These are phyloP conservation scores for Primulina tabacum DNA, from an alignment of 257 asterid genomes.

Conservation along the genomic window DNA sequence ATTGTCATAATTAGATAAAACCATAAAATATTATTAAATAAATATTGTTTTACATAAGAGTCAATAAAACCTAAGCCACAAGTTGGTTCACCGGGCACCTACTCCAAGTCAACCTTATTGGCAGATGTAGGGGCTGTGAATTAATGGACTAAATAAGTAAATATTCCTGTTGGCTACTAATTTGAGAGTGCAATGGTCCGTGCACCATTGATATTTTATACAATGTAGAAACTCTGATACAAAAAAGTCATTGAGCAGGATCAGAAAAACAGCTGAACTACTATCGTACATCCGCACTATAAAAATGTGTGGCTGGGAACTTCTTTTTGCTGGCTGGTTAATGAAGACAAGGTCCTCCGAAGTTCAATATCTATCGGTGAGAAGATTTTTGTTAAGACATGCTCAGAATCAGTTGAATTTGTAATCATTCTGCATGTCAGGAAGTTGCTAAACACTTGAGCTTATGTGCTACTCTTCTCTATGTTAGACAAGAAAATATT, in stretches of 20 bases:
- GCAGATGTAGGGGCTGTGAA: not conserved
- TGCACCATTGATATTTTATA: not conserved
- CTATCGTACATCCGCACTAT: constrained; percentile 77
- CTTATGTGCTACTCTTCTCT: constrained; percentile 24
- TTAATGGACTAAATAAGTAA: not conserved
- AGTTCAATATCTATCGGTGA: constrained; percentile 74
- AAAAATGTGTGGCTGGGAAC: constrained; percentile 95
- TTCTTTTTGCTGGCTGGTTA: constrained; percentile 70
- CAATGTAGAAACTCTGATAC: constrained; percentile 12
- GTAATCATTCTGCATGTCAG: constrained; percentile 5
- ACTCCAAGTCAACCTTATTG: not conserved
- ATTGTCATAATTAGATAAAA: too few species aligned
- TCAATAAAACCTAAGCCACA: too few species aligned
- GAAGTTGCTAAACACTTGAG: constrained; percentile 18
- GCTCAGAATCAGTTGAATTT: constrained; percentile 2
- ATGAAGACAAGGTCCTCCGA: constrained; percentile 82
- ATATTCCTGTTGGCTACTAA: not conserved
- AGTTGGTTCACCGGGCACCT: too few species aligned
- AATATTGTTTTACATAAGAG: too few species aligned
- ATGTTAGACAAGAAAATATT: constrained; percentile 82
- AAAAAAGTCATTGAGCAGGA: constrained; percentile 48
- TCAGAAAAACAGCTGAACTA: constrained; percentile 77
- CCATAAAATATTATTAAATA: too few species aligned
- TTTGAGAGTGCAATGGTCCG: not conserved
- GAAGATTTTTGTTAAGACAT: constrained; percentile 24